Percentiles rank a stretch among this genome's conserved stretches.
Conservation (phyloP, 2,329 filamentous ascomycete species). For the Talaromyces sp. region DNA sequence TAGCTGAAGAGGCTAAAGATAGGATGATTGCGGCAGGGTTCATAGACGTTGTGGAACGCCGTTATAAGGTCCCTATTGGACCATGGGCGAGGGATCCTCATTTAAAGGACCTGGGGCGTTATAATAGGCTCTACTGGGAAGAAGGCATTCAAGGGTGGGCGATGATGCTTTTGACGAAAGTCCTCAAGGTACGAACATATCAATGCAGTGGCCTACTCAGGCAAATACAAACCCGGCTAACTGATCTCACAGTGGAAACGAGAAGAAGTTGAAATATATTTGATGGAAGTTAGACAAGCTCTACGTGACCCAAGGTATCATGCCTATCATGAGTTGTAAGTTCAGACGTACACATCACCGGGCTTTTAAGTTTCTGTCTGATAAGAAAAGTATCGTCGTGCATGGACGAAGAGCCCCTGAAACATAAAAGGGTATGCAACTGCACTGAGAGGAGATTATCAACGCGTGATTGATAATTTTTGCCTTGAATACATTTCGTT, state of each 20-base stretch:
- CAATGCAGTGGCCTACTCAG: background rate
- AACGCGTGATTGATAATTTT: background rate
- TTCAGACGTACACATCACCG: background rate
- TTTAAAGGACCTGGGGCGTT: constrained; percentile 16
- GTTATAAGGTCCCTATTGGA: constrained; percentile 14
- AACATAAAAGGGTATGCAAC: background rate
- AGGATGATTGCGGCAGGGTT: constrained; percentile 17
- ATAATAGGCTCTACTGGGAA: constrained; percentile 8
- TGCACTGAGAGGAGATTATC: background rate
- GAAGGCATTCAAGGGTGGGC: constrained; percentile 12
- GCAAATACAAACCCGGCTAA: background rate
- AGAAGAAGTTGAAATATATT: constrained; percentile 14
- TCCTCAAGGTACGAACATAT: background rate
- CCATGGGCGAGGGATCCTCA: constrained; percentile 18
- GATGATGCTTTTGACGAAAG: constrained; percentile 12
- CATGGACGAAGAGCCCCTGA: constrained; percentile 7
- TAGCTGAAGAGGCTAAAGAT: constrained; percentile 14
- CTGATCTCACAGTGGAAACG: constrained; percentile 1
- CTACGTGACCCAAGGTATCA: constrained; percentile 6
- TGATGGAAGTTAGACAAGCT: constrained; percentile 8
- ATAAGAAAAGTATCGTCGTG: constrained; percentile 8
- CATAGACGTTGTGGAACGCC: constrained; percentile 10
- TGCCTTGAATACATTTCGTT: background rate
- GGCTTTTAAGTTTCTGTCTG: background rate
- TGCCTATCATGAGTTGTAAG: constrained; percentile 16